Base-by-base conservation (phyloP, 768 basidiomycete genomes). In the Sporobolomyces roseus region DNA sequence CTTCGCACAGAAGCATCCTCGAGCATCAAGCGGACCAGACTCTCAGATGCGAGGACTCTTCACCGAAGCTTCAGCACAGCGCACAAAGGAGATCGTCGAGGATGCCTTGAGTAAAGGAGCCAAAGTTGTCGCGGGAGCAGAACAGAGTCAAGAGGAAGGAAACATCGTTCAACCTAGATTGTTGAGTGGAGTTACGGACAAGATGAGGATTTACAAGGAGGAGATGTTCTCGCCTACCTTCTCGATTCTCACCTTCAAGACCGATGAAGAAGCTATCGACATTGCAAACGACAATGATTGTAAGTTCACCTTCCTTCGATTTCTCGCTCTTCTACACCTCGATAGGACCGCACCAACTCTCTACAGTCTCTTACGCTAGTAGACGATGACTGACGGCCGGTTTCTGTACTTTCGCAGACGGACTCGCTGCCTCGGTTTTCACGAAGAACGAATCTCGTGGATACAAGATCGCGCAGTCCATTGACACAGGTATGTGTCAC, bases 151-250 rank as follows among this genome's bases (percentile, higher is more conserved):
- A 6, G 8, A 45, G 49, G 48, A 61, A 35, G 66, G 63, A 25
- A 72, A 72, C 63, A 66, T 72, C 14, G 55, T 72, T 19, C 71
- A 72, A 61, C 71, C 71, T 32, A 43, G 61, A 9, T 25, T 72
- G 19, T 35, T 72, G 12, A 33, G 21, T 9, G 66, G 60, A 30
- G 54, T 72, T 16, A 72, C 63, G 19, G 49, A 55, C 1, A 30
- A 62, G 35, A 68, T 67, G 68, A 61, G 58, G 49, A 62, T 72
- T 23, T 72, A 67, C 53, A 51, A 36, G 25, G 89, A 91, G 79
- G 89, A 90, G 82, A 66, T 73, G 63, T 98, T 98, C 78, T 93
- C 93, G 14, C 93, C 93, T 38, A 93, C 97, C 3, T 84, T 96
- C 55, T 83, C 86, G 27, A 84, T 96, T 27, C 70, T 77, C 1